Evolutionary conservation across 1,284 basidiomycete genomes (phyloP).

Genomic region (Phaffia rhodozyma): DNA sequence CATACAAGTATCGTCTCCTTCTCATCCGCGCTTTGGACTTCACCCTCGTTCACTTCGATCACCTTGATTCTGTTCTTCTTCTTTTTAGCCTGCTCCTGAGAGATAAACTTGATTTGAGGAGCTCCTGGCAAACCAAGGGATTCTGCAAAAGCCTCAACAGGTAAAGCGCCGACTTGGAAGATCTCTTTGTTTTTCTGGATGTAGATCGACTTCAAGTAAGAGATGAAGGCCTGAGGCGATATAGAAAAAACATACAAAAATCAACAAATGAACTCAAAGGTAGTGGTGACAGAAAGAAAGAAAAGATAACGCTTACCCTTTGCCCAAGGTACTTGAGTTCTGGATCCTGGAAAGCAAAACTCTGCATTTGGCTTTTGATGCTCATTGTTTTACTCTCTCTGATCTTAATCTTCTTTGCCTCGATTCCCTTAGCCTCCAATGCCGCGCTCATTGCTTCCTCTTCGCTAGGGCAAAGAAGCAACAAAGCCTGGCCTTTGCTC

Average conservation of each 20-base stretch:
- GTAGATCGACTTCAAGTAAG: conserved; percentile 85
- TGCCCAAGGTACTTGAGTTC: conserved; percentile 97
- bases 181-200: conserved; percentile 88
- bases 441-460: conserved; percentile 74
- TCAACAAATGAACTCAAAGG: background rate
- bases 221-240: conserved; percentile 72
- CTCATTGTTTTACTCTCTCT: conserved; percentile 72
- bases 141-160: conserved; percentile 72
- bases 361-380: conserved; percentile 81
- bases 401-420: conserved; percentile 76
- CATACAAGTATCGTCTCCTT: conserved; percentile 15
- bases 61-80: conserved; percentile 50
- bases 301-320: conserved; percentile 46
- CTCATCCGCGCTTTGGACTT: conserved; percentile 23
- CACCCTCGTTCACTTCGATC: conserved; percentile 24
- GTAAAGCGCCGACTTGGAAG: conserved; percentile 75
- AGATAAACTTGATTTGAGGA: conserved; percentile 88
- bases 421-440: conserved; percentile 61
- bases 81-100: conserved; percentile 56
- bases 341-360: conserved; percentile 84
- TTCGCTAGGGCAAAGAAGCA: conserved; percentile 79
- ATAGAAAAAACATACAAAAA: background rate
- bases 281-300: background rate
- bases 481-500: conserved; percentile 71
- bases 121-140: conserved; percentile 86